phyloP scores from a whole-genome alignment of 2,329 filamentous ascomycete genomes.

The Diaporthe eres region DNA sequence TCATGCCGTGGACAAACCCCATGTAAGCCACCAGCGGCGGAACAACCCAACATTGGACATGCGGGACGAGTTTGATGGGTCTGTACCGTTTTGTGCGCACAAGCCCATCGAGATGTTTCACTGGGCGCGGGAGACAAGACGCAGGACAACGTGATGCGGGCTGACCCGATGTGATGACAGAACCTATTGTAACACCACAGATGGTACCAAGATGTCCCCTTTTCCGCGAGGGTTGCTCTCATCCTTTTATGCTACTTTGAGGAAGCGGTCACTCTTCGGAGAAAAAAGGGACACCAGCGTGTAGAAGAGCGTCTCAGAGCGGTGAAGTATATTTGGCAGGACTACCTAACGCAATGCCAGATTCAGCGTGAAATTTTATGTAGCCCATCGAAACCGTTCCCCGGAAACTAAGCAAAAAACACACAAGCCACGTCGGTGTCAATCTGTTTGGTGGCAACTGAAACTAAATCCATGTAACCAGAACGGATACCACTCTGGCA shows the following conservation, averaged over 20 bases:
- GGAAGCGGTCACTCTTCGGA: neutral
- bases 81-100: neutral
- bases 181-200: neutral
- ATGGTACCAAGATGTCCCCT: neutral
- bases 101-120: neutral
- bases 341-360: conserved; percentile 7
- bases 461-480: neutral
- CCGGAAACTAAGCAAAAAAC: conserved; percentile 18
- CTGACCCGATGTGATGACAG: neutral
- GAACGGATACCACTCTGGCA: conserved; percentile 5
- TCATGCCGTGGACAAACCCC: neutral
- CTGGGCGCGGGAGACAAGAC: neutral
- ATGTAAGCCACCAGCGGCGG: neutral
- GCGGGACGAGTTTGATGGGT: neutral
- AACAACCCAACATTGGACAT: neutral
- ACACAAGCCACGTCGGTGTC: conserved; percentile 34
- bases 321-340: conserved; percentile 1
- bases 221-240: neutral
- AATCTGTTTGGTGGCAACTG: conserved; percentile 37
- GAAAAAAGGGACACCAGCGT: neutral
- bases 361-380: conserved; percentile 8
- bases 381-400: neutral
- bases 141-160: neutral
- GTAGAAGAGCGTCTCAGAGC: neutral
- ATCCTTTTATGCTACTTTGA: neutral